phyloP scores from a whole-genome alignment of 345 rosid genomes.

The Sonneratia alba region DNA sequence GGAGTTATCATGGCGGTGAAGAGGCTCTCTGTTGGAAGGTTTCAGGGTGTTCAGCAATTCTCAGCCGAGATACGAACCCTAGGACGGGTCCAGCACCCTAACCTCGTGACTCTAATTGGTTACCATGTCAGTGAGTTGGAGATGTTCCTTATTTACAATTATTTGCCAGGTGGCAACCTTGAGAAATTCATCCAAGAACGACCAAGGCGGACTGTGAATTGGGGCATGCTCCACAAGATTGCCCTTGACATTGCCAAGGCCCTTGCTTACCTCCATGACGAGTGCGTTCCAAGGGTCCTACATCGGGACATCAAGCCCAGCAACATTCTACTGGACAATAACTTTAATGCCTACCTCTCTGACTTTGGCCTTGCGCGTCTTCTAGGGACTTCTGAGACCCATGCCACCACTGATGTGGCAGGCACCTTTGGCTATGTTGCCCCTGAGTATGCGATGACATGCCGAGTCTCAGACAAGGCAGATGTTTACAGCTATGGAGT shows the following conservation, averaged over 20 bases:
- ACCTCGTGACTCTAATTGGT: slow-evolving; percentile 44
- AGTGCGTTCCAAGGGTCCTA: slow-evolving; percentile 39
- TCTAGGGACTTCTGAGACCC: slow-evolving; percentile 45
- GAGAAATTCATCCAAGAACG: slow-evolving; percentile 44
- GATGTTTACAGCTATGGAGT: slow-evolving; percentile 52
- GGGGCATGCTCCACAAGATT: slow-evolving; percentile 45
- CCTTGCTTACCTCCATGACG: slow-evolving; percentile 40
- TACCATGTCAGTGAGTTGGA: slow-evolving; percentile 42
- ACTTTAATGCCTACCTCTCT: slow-evolving; percentile 40
- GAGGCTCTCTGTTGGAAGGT: slow-evolving; percentile 42
- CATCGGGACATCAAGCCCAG: slow-evolving; percentile 52
- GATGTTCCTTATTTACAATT: slow-evolving; percentile 45
- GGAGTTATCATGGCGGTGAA: slow-evolving; percentile 42
- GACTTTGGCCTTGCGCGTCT: slow-evolving; percentile 50
- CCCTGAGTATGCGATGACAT: slow-evolving; percentile 52
- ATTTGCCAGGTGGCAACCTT: slow-evolving; percentile 46
- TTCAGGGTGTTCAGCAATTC: slow-evolving; percentile 48
- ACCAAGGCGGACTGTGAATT: slow-evolving; percentile 25
- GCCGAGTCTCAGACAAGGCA: slow-evolving; percentile 46
- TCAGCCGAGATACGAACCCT: slow-evolving; percentile 44
- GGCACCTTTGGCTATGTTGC: slow-evolving; percentile 53
- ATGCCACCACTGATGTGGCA: slow-evolving; percentile 50
- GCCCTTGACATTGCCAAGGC: slow-evolving; percentile 49
- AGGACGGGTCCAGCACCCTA: slow-evolving; percentile 41
- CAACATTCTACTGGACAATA: slow-evolving; percentile 38